A percentile compares a stretch with the other conserved stretches of the same genome.
Evolutionary conservation across 768 basidiomycete species (phyloP).

Genomic region (Kwoniella pini): DNA sequence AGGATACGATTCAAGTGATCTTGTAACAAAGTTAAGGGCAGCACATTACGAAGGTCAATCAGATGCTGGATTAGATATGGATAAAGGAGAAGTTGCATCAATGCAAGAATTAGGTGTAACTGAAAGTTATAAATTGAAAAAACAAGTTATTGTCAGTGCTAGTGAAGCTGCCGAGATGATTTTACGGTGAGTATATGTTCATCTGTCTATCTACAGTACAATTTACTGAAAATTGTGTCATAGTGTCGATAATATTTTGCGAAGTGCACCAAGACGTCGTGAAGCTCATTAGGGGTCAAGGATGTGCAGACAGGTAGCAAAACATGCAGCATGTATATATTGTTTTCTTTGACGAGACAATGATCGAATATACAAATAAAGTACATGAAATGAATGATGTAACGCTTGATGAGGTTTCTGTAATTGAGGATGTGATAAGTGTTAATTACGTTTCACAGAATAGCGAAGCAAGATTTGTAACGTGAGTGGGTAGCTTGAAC

Average conservation of each 20-base stretch:
- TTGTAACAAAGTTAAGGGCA: conserved; percentile 83
- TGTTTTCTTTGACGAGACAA: background rate
- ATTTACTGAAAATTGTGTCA: background rate
- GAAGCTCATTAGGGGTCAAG: conserved; percentile 57
- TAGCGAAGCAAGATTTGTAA: too few species aligned
- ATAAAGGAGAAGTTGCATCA: conserved; percentile 75
- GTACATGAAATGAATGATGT: too few species aligned
- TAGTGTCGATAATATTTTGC: conserved; percentile 89
- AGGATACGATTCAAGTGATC: conserved; percentile 94
- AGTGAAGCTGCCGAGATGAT: conserved; percentile 99
- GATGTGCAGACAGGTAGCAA: background rate
- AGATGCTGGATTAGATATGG: conserved; percentile 93
- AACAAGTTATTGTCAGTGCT: conserved; percentile 89
- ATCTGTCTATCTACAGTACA: background rate
- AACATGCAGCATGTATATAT: background rate
- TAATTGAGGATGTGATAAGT: too few species aligned
- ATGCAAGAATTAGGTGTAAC: conserved; percentile 88
- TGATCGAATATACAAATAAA: too few species aligned
- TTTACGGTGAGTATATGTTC: conserved; percentile 63
- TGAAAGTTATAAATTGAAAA: conserved; percentile 96
- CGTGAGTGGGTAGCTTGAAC: too few species aligned
- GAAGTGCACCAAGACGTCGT: conserved; percentile 78
- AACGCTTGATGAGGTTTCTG: too few species aligned
- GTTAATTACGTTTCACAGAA: too few species aligned
- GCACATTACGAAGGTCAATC: conserved; percentile 86